phyloP scores from a whole-genome alignment of 805 yeast species.

The Saccharomycopsis schoenii region DNA sequence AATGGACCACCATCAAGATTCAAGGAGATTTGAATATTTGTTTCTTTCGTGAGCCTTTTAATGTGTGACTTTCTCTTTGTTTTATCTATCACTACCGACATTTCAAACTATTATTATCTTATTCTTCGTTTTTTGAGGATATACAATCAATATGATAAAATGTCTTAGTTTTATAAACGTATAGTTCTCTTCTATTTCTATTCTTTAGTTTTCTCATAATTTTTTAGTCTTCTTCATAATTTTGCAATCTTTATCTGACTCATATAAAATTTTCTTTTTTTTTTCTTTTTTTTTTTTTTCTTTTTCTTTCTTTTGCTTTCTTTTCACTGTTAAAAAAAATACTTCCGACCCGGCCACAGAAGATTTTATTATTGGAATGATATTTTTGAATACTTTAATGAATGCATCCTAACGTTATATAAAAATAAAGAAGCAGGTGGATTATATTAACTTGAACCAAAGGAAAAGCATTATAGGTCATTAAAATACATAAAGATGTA shows the following conservation, averaged over 20 bases:
- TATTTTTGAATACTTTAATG: neutral
- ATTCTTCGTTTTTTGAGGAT: neutral
- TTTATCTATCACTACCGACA: slow-evolving; percentile 3
- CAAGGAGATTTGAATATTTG: slow-evolving; percentile 79
- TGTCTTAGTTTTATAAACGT: no score
- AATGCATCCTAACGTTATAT: no score
- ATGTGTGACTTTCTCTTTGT: slow-evolving; percentile 24
- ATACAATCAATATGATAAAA: neutral
- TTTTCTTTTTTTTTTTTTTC: neutral
- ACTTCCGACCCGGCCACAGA: no score
- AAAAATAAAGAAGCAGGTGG: no score
- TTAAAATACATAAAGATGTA: no score
- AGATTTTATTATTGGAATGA: neutral
- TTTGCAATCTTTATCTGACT: neutral
- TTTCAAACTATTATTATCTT: neutral
- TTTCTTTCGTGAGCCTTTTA: slow-evolving; percentile 76
- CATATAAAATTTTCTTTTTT: neutral
- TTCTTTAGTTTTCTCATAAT: no score
- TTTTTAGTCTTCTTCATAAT: no score
- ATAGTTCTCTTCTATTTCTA: no score
- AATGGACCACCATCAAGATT: slow-evolving; percentile 81
- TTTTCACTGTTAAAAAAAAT: no score
- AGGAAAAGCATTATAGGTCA: no score
- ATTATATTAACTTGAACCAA: no score
- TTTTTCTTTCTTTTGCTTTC: neutral